These are phyloP conservation scores for Leishmania mexicana DNA, from an alignment of 208 protist species.

Conservation along the genomic window DNA sequence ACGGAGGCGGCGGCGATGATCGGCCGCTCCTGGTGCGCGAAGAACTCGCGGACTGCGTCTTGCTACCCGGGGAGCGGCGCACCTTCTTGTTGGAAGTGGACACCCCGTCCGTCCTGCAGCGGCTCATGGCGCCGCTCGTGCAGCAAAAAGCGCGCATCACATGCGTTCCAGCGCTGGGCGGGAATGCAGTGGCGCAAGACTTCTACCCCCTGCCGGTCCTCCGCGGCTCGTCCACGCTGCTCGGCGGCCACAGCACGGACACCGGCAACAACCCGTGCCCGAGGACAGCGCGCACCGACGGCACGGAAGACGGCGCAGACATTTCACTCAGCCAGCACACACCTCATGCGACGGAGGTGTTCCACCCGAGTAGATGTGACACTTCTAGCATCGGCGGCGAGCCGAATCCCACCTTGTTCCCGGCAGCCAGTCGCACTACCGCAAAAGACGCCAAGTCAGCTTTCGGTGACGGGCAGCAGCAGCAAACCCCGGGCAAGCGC, in stretches of 20 bases:
- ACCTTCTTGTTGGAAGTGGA: conserved; percentile 35
- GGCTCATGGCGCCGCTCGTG: conserved; percentile 16
- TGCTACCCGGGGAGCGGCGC: conserved; percentile 48
- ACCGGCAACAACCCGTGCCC: neutral
- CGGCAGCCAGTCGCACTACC: neutral
- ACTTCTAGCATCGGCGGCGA: neutral
- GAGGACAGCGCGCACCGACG: neutral
- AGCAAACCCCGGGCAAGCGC: neutral
- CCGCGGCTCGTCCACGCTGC: neutral
- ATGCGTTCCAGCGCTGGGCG: neutral
- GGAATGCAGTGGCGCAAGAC: neutral
- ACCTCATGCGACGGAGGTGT: neutral
- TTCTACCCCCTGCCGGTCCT: no score
- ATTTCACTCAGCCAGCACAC: neutral
- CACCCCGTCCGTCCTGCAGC: conserved; percentile 21
- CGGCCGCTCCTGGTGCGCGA: conserved; percentile 33
- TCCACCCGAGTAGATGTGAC: neutral
- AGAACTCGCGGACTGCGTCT: conserved; percentile 48
- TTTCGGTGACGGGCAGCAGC: neutral
- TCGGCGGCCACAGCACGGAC: neutral
- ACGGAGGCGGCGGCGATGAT: neutral
- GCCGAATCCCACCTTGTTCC: neutral
- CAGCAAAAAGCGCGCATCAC: neutral
- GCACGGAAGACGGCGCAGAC: neutral
- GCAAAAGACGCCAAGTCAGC: no score